Conservation (phyloP, 1,139 yeast genomes). For the Debaryomyces sp. region DNA sequence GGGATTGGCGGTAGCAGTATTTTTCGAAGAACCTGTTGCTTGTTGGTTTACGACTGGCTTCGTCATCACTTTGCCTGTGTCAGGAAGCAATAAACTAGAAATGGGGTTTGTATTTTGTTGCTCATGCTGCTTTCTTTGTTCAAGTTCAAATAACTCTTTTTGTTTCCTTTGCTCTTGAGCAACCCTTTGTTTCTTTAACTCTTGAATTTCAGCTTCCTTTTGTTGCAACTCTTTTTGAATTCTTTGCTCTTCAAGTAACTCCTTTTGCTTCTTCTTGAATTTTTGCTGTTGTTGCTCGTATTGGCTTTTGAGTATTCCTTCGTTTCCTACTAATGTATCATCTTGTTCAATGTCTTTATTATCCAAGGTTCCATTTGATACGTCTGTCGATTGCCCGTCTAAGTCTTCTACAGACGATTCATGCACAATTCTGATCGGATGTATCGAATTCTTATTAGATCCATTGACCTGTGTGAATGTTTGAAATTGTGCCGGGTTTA, state of each 20-base stretch:
- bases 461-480: slow-evolving; percentile 15
- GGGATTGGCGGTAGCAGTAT: not conserved
- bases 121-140: not conserved
- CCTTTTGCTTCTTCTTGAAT: not conserved
- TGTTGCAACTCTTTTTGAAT: not conserved
- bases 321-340: slow-evolving; percentile 25
- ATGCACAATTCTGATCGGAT: slow-evolving; percentile 4
- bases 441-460: slow-evolving; percentile 10
- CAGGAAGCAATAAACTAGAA: not conserved
- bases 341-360: slow-evolving; percentile 24
- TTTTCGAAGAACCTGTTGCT: not conserved
- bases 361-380: slow-evolving; percentile 5
- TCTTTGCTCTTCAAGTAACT: not conserved
- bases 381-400: slow-evolving; percentile 8
- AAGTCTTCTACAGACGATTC: slow-evolving; percentile 3
- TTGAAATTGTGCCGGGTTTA: slow-evolving; percentile 29
- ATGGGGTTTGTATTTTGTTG: not conserved
- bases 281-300: slow-evolving; percentile 2
- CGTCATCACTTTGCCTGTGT: not conserved
- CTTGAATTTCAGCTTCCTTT: not conserved
- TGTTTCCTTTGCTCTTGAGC: not conserved
- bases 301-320: not conserved
- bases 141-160: not conserved
- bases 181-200: not conserved
- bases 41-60: not conserved